Conservation (phyloP, 768 basidiomycete species). For the Crucibulum laeve region DNA sequence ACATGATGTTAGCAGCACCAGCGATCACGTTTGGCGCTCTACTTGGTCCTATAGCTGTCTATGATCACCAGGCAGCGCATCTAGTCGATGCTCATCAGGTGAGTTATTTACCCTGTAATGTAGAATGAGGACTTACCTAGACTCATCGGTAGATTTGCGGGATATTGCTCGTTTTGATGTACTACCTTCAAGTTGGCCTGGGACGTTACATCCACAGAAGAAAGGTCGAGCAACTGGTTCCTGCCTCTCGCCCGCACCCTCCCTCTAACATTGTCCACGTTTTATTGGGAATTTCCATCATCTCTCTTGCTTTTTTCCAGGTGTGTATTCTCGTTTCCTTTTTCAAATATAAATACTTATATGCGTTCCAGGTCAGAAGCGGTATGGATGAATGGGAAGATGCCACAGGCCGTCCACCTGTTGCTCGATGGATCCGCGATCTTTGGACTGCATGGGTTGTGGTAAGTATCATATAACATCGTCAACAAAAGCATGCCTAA, state of each 20-base stretch:
- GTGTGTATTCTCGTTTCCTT: slow-evolving; percentile 21
- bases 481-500: neutral
- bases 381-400: slow-evolving; percentile 41
- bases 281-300: slow-evolving; percentile 41
- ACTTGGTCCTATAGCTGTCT: slow-evolving; percentile 43
- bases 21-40: slow-evolving; percentile 44
- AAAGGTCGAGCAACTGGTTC: slow-evolving; percentile 22
- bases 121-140: neutral
- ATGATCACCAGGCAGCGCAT: slow-evolving; percentile 35
- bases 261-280: slow-evolving; percentile 56
- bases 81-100: slow-evolving; percentile 48
- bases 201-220: slow-evolving; percentile 50
- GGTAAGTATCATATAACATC: slow-evolving; percentile 24
- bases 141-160: slow-evolving; percentile 41
- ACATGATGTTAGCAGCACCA: slow-evolving; percentile 44
- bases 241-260: slow-evolving; percentile 34
- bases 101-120: slow-evolving; percentile 8
- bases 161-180: slow-evolving; percentile 43
- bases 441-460: slow-evolving; percentile 43
- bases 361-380: slow-evolving; percentile 28
- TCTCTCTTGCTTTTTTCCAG: slow-evolving; percentile 49
- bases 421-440: slow-evolving; percentile 31
- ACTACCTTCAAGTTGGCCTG: slow-evolving; percentile 46
- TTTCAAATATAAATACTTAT: neutral
- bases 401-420: slow-evolving; percentile 28